Percentiles rank a stretch among this genome's conserved stretches.
phyloP scores from a whole-genome alignment of 2,329 filamentous ascomycete genomes.

The Neonectria hederae region DNA sequence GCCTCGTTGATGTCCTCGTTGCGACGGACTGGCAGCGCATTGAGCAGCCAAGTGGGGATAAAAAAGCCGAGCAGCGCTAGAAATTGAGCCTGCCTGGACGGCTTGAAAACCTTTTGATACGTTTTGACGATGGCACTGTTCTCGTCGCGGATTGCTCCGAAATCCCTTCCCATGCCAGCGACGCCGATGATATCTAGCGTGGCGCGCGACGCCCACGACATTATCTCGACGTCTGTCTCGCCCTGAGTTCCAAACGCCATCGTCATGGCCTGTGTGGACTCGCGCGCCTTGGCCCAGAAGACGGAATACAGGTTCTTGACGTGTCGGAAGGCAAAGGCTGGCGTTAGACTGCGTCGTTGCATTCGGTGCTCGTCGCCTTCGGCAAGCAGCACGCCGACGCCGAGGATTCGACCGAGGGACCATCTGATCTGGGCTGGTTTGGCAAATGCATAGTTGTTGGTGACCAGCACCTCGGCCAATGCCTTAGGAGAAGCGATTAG shows the following conservation, averaged over 20 bases:
- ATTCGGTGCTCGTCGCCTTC: conserved; percentile 92
- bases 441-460: conserved; percentile 74
- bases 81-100: conserved; percentile 60
- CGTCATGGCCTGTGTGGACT: conserved; percentile 72
- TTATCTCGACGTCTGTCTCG: conserved; percentile 62
- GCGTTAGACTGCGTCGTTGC: conserved; percentile 81
- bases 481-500: conserved; percentile 70
- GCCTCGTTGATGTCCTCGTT: conserved; percentile 72
- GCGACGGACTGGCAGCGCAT: conserved; percentile 72
- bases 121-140: conserved; percentile 66
- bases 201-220: conserved; percentile 71
- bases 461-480: conserved; percentile 74
- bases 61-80: conserved; percentile 69
- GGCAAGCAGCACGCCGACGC: conserved; percentile 78
- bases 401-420: conserved; percentile 71
- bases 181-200: conserved; percentile 81
- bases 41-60: conserved; percentile 70
- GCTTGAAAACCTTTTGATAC: conserved; percentile 66
- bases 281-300: conserved; percentile 82
- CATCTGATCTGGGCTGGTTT: conserved; percentile 67
- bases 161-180: conserved; percentile 77
- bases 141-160: conserved; percentile 70
- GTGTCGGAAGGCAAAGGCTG: conserved; percentile 86
- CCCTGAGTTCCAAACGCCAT: conserved; percentile 44
- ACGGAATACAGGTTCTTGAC: conserved; percentile 85